phyloP scores from a whole-genome alignment of 2,329 filamentous ascomycete genomes.

The Emericellopsis cladophorae region DNA sequence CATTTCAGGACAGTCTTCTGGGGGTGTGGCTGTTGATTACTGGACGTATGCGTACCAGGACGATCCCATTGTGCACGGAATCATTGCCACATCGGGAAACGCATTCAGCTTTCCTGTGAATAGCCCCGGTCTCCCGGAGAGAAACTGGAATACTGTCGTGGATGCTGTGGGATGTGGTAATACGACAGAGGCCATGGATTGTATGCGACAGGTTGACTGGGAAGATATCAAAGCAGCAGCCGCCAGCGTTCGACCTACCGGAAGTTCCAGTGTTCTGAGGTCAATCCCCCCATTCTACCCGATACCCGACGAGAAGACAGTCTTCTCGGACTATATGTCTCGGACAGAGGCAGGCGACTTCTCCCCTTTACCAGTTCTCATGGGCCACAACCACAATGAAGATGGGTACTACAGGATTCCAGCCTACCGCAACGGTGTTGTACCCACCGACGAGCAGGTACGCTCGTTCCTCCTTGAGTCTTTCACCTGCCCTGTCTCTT shows the following conservation, averaged over 20 bases:
- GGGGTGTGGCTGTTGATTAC: constrained; percentile 26
- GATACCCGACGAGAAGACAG: no score
- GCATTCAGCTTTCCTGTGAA: constrained; percentile 14
- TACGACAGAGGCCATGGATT: no score
- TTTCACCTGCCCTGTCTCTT: constrained; percentile 30
- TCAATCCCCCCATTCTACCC: no score
- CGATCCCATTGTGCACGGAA: constrained; percentile 33
- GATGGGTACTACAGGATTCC: constrained; percentile 32
- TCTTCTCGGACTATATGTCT: background rate
- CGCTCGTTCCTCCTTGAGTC: constrained; percentile 26
- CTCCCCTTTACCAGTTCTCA: constrained; percentile 25
- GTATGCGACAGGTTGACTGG: no score
- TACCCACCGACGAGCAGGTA: constrained; percentile 23
- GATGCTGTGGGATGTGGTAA: constrained; percentile 20
- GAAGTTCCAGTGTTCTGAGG: no score
- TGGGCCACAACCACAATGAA: constrained; percentile 31
- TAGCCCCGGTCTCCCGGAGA: constrained; percentile 14
- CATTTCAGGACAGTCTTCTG: constrained; percentile 19
- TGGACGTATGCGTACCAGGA: constrained; percentile 34
- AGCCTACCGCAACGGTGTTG: constrained; percentile 22
- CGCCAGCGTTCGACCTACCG: no score
- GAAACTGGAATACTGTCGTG: constrained; percentile 29
- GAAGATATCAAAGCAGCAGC: no score
- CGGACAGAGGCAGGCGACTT: constrained; percentile 21
- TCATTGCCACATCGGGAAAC: constrained; percentile 30